phyloP scores from a whole-genome alignment of 2,329 filamentous ascomycete genomes.

The Ophiostoma tasmaniense region DNA sequence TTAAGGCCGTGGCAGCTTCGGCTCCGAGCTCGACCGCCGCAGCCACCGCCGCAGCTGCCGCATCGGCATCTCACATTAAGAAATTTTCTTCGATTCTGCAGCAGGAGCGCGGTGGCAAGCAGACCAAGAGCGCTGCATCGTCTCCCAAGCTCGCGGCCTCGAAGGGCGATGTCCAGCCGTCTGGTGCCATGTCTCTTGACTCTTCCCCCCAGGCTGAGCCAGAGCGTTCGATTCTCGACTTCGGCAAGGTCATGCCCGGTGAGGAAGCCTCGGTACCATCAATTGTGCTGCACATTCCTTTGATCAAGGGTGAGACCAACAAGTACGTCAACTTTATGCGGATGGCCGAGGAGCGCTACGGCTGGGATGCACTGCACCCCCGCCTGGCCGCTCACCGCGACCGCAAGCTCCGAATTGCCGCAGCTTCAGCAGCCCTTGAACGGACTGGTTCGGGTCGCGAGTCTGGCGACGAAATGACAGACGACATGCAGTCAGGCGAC shows the following conservation, averaged over 20 bases:
- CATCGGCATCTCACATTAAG: conserved; percentile 28
- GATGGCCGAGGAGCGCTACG: conserved; percentile 86
- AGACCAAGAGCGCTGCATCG: conserved; percentile 29
- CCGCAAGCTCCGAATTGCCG: conserved; percentile 77
- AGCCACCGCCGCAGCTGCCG: conserved; percentile 8
- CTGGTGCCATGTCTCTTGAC: conserved; percentile 25
- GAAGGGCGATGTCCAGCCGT: conserved; percentile 34
- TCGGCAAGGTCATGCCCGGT: conserved; percentile 50
- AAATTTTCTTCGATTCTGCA: conserved; percentile 38
- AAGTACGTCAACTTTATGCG: conserved; percentile 94
- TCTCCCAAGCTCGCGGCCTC: conserved; percentile 43
- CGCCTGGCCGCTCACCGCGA: conserved; percentile 82
- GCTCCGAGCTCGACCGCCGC: conserved; percentile 16
- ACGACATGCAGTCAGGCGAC: conserved; percentile 59
- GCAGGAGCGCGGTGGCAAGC: conserved; percentile 36
- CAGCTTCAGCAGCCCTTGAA: conserved; percentile 78
- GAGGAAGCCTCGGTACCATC: conserved; percentile 58
- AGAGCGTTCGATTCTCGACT: conserved; percentile 53
- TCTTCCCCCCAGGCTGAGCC: conserved; percentile 26
- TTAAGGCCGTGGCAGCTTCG: conserved; percentile 23
- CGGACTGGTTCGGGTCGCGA: conserved; percentile 60
- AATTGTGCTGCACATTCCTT: conserved; percentile 74
- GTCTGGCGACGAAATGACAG: conserved; percentile 74
- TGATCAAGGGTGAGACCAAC: conserved; percentile 67
- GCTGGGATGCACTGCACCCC: conserved; percentile 88